Base-by-base conservation (phyloP, 2,329 filamentous ascomycete genomes). In the Hypoxylon sp. region DNA sequence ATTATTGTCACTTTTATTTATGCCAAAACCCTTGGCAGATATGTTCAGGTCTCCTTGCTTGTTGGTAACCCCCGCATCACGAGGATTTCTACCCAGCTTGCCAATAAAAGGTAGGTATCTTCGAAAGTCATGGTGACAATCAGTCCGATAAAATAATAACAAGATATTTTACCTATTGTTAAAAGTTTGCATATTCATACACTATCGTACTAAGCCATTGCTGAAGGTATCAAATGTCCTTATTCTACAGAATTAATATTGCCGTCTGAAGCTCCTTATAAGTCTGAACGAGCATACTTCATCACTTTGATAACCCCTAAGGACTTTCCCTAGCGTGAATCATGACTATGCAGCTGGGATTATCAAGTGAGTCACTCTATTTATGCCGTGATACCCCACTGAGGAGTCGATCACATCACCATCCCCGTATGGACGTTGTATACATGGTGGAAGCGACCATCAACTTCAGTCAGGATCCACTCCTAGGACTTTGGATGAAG, bases 341-440 rank as follows among this genome's bases (percentile, higher is more conserved):
- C 6, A 53, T 42, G 20, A 33, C 58, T 20, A 5, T 5, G 3
- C 5, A 5, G 25, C 25, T 27, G 33, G 30, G 22, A 31, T 30
- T 55, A 48, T 35, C 25, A 27, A 27, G 25, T 54, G 30, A n/a
- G 35, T 51, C 54, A 51, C 46, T 35, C 11, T 27, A 20, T 5
- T n/a, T 30, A 37, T 37, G 20, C 20, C 31, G 11, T 4, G 20
- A 65, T 56, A 51, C 44, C 42, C n/a, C n/a, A 49, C 56, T 50
- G 55, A 56, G 49, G 44, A 27, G 27, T 46, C 17, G 50, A 50
- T 17, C 44, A n/a, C 11, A 57, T 53, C 50, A n/a, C 51, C 35
- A 30, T 1, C 51, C 51, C 20, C 13, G 14, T 50, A 40, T 14
- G 11, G 49, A 49, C 20, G 7, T 30, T 1, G 11, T 49, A 48